Evolutionary conservation across 345 rosid species (phyloP).

Genomic region (Xanthoceras sorbifolium): DNA sequence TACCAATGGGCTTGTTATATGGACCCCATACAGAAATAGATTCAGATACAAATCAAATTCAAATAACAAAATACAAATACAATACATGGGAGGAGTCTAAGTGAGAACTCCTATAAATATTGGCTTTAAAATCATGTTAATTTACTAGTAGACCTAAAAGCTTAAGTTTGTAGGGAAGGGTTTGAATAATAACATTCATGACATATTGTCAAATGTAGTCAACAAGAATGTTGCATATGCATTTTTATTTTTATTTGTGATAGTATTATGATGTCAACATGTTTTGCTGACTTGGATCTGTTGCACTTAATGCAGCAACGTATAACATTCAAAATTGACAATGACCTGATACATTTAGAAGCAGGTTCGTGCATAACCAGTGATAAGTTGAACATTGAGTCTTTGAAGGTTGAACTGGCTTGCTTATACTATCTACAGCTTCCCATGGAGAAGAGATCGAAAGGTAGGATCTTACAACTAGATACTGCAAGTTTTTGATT

Average conservation of each 20-base stretch:
- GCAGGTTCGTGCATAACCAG: conserved; percentile 38
- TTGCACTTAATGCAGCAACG: conserved; percentile 49
- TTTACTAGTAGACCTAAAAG: no score
- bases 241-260: not conserved
- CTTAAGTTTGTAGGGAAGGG: no score
- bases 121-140: not conserved
- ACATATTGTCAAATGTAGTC: not conserved
- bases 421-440: conserved; percentile 83
- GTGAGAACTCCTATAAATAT: not conserved
- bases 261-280: not conserved
- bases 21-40: not conserved
- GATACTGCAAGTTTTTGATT: not conserved
- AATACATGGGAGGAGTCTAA: not conserved
- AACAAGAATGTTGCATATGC: not conserved
- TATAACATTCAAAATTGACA: conserved; percentile 58
- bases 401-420: conserved; percentile 75
- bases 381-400: conserved; percentile 48
- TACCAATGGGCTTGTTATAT: not conserved
- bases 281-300: conserved; percentile 22
- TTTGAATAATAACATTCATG: not conserved
- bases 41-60: not conserved
- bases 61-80: not conserved
- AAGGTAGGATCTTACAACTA: conserved; percentile 48
- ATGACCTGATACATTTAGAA: conserved; percentile 43
- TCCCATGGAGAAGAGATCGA: conserved; percentile 68